A percentile compares a stretch with the other conserved stretches of the same genome.
These are phyloP conservation scores for Globisporangium recalcitrans DNA, from an alignment of 352 stramenopile genomes.

Conservation along the genomic window DNA sequence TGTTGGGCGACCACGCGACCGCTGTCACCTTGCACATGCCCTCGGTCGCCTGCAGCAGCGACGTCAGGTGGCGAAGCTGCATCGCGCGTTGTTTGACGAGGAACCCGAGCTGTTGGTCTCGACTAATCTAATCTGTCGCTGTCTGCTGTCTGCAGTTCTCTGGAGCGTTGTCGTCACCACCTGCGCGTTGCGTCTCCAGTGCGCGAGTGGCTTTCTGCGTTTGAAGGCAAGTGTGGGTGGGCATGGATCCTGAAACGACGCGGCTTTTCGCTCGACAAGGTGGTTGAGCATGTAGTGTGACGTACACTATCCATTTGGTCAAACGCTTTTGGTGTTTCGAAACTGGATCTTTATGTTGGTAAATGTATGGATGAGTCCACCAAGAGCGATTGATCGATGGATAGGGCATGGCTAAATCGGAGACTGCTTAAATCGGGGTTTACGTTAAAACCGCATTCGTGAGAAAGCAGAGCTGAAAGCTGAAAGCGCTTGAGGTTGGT, in stretches of 20 bases:
- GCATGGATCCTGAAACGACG: neutral
- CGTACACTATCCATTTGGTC: neutral
- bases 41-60: slow-evolving; percentile 85
- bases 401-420: too few species aligned
- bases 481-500: too few species aligned
- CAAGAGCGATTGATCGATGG: too few species aligned
- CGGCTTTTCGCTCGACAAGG: too few species aligned
- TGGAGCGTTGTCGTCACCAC: neutral
- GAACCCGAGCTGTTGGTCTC: too few species aligned
- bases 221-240: neutral
- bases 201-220: neutral
- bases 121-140: neutral
- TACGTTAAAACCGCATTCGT: too few species aligned
- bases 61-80: slow-evolving; percentile 91
- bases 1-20: slow-evolving; percentile 91
- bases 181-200: neutral
- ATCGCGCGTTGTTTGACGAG: slow-evolving; percentile 42
- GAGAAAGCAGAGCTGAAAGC: too few species aligned
- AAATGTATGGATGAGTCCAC: too few species aligned
- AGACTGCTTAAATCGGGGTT: too few species aligned
- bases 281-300: too few species aligned
- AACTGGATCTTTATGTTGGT: too few species aligned
- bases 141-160: neutral
- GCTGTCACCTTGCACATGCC: slow-evolving; percentile 92
- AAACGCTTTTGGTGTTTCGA: too few species aligned